Evolutionary conservation across 371 early-diverging fungal species (phyloP), one percentile per base, ranked within the genome.

Genomic region (Lichtheimia ornata): DNA sequence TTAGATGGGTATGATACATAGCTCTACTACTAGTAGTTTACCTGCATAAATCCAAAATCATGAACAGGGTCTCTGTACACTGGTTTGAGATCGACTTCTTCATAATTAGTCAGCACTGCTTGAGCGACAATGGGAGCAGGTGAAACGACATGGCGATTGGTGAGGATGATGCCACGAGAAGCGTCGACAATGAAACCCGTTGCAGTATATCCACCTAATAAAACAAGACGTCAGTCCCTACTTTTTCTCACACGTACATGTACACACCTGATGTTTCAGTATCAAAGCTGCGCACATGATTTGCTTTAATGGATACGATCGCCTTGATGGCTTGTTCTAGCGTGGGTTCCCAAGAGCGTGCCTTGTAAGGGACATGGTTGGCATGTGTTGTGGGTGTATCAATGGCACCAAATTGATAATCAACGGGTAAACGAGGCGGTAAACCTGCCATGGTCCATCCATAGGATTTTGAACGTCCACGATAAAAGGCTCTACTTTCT

Each of bases 161-260:
- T 88, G 24, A 95, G 76, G 49, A 95, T 87, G 47, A 95, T 73
- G 6, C 94, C 97, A 2, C 72, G 79, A 61, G 81, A 56, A 13
- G 87, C 90, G 63, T 96, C 96, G 5, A 96, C 95, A 1, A 96
- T 85, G 70, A 96, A 96, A 2, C 97, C 97, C 0, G 96, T 90
- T 4, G 96, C 95, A 17, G 85, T 84, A 58, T 81, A 86, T 18
- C 77, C 79, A 41, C 83, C 80, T 82, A 27, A 15, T 14, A 14
- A n/a, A 3, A 14, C 11, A 40, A 74, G 69, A 60, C 42, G 44
- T 35, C 45, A 27, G 7, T 14, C 24, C 4, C 5, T 20, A 28
- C n/a, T 20, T 50, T 24, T 22, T 15, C 15, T 62, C 43, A 28
- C 22, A 24, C 35, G 15, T 7, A 42, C 41, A 27, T 47, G 2